Evolutionary conservation across 1,284 basidiomycete genomes (phyloP), one percentile per base, ranked within the genome.

Genomic region (Cryptococcus sp.): DNA sequence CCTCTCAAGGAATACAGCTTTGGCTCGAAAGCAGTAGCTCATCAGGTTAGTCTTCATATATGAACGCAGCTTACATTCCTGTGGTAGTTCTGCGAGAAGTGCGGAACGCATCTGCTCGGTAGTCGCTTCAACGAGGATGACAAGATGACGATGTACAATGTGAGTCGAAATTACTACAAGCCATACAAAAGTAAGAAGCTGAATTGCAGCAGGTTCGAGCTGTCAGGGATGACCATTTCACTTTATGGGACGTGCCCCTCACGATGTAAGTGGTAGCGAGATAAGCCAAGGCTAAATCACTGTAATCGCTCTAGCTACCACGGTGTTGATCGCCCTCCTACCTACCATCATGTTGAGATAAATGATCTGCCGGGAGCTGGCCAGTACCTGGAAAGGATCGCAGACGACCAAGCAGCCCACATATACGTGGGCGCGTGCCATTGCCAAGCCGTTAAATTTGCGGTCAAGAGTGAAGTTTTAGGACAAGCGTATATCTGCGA

Each of bases 401-500:
- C 43, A 5, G 23, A 40, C 20, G 41, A 44, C 19, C 11, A 54
- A 15, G 26, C 51, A 11, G 58, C 63, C 26, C 46, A 58, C 50
- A 45, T 58, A 10, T 54, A 58, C 50, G 47, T 55, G n/a, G 65
- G 65, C 2, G 38, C 46, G 8, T 66, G 65, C 40, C 65, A 66
- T 48, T 66, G 65, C 54, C 54, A 64, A 45, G 55, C 59, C 3
- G 53, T 64, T 19, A 55, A 55, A 38, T 66, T 62, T 43, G 65
- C 62, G 1, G 53, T 64, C 26, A 46, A 49, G 3, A 56, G 45
- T 19, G 41, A 55, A 41, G 57, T 59, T 3, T 29, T 60, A 10
- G 60, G 58, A 15, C 48, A 60, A 48, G 39, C 39, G 5, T 37
- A 51, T 22, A 41, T 56, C 7, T 44, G 13, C 20, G 65, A 66